phyloP scores from a whole-genome alignment of 176 grass and related monocot genomes.

The Microstegium vimineum region DNA sequence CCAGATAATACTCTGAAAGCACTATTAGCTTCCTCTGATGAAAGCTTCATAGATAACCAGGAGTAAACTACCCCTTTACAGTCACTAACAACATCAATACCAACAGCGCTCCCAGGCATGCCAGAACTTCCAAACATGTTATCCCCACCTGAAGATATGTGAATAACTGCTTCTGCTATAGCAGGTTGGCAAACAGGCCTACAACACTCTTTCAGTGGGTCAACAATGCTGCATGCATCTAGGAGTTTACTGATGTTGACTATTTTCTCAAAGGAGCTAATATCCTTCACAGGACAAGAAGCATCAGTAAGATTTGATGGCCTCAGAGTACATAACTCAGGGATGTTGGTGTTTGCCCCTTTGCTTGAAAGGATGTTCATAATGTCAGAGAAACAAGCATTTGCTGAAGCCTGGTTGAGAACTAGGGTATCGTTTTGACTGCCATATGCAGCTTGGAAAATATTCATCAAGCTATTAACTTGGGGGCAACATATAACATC shows the following conservation, averaged over 20 bases:
- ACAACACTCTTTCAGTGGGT: constrained; percentile 93
- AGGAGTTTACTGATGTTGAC: constrained; percentile 89
- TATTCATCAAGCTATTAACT: constrained; percentile 90
- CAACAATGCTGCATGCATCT: constrained; percentile 76
- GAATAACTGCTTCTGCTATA: constrained; percentile 82
- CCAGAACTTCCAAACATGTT: constrained; percentile 67
- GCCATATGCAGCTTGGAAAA: constrained; percentile 81
- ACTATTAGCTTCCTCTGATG: constrained; percentile 58
- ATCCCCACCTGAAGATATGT: constrained; percentile 61
- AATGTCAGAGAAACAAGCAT: constrained; percentile 83
- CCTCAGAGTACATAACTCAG: constrained; percentile 71
- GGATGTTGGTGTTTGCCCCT: constrained; percentile 74
- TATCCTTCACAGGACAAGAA: constrained; percentile 91
- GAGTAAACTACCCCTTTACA: constrained; percentile 95
- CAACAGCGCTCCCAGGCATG: constrained; percentile 52
- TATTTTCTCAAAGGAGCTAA: constrained; percentile 68
- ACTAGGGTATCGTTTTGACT: constrained; percentile 56
- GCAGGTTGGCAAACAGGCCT: constrained; percentile 87
- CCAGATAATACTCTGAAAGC: constrained; percentile 90
- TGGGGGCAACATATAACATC: constrained; percentile 99
- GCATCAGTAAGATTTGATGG: constrained; percentile 77
- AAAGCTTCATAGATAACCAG: constrained; percentile 80
- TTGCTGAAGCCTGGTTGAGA: constrained; percentile 75
- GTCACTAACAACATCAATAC: constrained; percentile 72
- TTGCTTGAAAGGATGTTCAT: constrained; percentile 81